These are phyloP conservation scores for Amanita brunnescens DNA, from an alignment of 768 basidiomycete genomes.

Conservation along the genomic window DNA sequence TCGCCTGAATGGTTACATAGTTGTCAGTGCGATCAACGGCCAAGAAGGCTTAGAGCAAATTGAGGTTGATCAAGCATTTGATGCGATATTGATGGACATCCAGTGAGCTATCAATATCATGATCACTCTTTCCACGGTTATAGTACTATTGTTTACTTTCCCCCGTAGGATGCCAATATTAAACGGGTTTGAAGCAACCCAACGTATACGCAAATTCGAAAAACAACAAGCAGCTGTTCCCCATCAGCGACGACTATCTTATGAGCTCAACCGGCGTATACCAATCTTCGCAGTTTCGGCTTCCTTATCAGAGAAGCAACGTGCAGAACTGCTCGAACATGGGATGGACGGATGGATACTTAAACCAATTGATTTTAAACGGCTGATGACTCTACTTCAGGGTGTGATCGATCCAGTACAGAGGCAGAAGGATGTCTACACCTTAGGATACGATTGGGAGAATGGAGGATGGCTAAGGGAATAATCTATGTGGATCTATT, in stretches of 20 bases:
- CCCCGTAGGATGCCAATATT: constrained; percentile 65
- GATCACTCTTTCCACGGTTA: background rate
- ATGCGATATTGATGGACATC: constrained; percentile 77
- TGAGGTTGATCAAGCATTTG: constrained; percentile 49
- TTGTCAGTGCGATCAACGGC: constrained; percentile 63
- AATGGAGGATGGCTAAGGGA: constrained; percentile 49
- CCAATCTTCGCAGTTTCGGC: constrained; percentile 82
- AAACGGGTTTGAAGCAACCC: constrained; percentile 63
- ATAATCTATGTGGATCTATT: background rate
- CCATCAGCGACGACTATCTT: constrained; percentile 27
- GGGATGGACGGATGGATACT: constrained; percentile 80
- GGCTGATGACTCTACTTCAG: constrained; percentile 47
- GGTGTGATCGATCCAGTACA: constrained; percentile 49
- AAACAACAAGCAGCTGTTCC: constrained; percentile 12
- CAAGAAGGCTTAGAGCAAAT: constrained; percentile 64
- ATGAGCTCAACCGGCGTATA: constrained; percentile 50
- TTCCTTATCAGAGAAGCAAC: constrained; percentile 51
- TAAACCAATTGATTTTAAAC: constrained; percentile 74
- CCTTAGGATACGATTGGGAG: constrained; percentile 49
- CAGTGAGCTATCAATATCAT: constrained; percentile 57
- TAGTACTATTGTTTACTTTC: background rate
- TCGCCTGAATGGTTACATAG: constrained; percentile 53
- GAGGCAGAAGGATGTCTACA: constrained; percentile 45
- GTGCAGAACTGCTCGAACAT: constrained; percentile 38
- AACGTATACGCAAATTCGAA: constrained; percentile 58